Percentiles rank a stretch among this genome's conserved stretches.
phyloP scores from a whole-genome alignment of 768 basidiomycete genomes.

The Pilatotrama ljubarskyi region DNA sequence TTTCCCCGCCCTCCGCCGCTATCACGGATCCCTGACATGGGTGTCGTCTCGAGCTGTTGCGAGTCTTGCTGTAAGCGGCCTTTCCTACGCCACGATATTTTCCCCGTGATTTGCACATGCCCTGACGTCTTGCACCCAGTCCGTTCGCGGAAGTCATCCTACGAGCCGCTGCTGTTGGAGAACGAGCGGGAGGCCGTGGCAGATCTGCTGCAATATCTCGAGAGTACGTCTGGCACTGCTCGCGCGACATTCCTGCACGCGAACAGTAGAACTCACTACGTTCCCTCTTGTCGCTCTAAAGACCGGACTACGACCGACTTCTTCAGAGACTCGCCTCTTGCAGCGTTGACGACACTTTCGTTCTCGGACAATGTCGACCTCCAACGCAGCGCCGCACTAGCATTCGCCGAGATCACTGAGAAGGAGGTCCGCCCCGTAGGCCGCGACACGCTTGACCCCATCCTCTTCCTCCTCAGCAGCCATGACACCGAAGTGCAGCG shows the following conservation, averaged over 20 bases:
- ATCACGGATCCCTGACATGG: slow-evolving; percentile 47
- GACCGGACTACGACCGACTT: slow-evolving; percentile 99
- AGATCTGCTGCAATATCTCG: slow-evolving; percentile 94
- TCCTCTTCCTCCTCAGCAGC: slow-evolving; percentile 93
- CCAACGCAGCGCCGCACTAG: slow-evolving; percentile 95
- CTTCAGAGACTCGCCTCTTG: slow-evolving; percentile 90
- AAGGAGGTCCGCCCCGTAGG: slow-evolving; percentile 98
- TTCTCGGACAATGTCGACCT: slow-evolving; percentile 99
- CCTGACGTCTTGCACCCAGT: slow-evolving; percentile 46
- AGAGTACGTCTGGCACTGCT: slow-evolving; percentile 63
- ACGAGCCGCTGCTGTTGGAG: slow-evolving; percentile 84
- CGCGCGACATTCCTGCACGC: neutral
- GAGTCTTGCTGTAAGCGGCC: slow-evolving; percentile 71
- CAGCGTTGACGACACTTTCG: slow-evolving; percentile 92
- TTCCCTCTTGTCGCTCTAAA: slow-evolving; percentile 32
- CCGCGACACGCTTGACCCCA: slow-evolving; percentile 96
- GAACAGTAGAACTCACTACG: neutral
- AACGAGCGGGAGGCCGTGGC: slow-evolving; percentile 98
- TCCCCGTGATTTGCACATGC: slow-evolving; percentile 7
- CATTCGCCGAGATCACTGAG: slow-evolving; percentile 99
- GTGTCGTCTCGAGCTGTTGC: slow-evolving; percentile 78
- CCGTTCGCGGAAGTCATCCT: slow-evolving; percentile 77
- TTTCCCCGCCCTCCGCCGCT: slow-evolving; percentile 16
- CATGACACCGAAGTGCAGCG: slow-evolving; percentile 99
- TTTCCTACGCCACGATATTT: neutral